Conservation (phyloP, 2,329 filamentous ascomycete genomes). For the Tolypocladium pustulatum region DNA sequence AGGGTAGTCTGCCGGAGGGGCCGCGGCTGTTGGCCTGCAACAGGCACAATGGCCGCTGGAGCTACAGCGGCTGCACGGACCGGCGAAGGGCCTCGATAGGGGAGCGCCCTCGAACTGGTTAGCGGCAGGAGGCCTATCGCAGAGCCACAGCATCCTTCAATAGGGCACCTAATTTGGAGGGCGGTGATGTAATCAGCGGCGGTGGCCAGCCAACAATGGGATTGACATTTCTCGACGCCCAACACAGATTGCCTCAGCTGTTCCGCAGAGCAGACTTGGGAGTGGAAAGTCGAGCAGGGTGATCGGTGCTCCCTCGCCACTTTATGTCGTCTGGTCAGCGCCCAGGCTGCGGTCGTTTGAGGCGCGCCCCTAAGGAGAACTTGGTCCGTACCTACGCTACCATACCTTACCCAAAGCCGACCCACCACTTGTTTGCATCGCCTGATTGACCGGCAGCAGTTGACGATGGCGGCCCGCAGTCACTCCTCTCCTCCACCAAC, state of each 20-base stretch:
- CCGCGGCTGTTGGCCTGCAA: constrained; percentile 1
- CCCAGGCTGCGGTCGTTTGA: not conserved
- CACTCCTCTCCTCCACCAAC: not conserved
- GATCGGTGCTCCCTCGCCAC: not conserved
- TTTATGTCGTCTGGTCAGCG: not conserved
- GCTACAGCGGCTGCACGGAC: constrained; percentile 1
- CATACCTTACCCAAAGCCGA: too few relatives aligned
- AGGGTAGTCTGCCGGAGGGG: not conserved
- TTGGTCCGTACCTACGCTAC: too few relatives aligned
- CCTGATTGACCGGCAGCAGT: not conserved
- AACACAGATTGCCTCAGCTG: not conserved
- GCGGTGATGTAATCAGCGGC: not conserved
- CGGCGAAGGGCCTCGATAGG: not conserved
- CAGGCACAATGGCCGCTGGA: not conserved
- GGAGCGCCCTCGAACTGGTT: not conserved
- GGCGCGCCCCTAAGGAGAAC: too few relatives aligned
- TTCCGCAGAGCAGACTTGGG: not conserved
- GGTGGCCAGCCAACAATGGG: not conserved
- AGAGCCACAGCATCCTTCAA: not conserved
- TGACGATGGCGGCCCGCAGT: not conserved
- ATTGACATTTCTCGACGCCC: not conserved
- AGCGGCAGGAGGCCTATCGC: not conserved
- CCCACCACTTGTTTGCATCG: not conserved
- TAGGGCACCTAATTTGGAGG: not conserved
- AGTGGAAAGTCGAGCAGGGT: not conserved